Percentiles rank a stretch among this genome's conserved stretches.
phyloP scores from a whole-genome alignment of 2,329 filamentous ascomycete genomes.

The Exophiala lecanii-corni region DNA sequence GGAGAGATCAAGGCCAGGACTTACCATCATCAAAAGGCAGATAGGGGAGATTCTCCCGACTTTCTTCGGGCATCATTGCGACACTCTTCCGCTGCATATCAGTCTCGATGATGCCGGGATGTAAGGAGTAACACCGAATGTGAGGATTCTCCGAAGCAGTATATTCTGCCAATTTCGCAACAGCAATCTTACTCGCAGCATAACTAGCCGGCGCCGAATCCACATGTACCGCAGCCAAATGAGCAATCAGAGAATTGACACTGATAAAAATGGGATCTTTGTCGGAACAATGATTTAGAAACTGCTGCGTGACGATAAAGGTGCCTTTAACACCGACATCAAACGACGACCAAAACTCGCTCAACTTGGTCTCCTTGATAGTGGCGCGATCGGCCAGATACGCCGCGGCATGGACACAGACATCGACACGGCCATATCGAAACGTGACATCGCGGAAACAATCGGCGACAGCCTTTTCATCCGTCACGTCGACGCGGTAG shows the following conservation, averaged over 20 bases:
- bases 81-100: constrained; percentile 4
- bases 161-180: constrained; percentile 40
- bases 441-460: neutral
- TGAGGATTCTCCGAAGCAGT: constrained; percentile 38
- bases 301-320: neutral
- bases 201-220: constrained; percentile 29
- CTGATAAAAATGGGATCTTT: neutral
- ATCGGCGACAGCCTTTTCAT: neutral
- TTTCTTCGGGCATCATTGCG: neutral
- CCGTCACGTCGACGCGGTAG: neutral
- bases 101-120: constrained; percentile 35
- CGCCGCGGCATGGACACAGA: constrained; percentile 6
- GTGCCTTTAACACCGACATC: constrained; percentile 5
- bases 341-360: constrained; percentile 5
- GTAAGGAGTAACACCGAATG: constrained; percentile 38
- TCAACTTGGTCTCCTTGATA: neutral
- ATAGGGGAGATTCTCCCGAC: neutral
- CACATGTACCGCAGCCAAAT: constrained; percentile 2
- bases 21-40: neutral
- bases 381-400: constrained; percentile 5
- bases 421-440: neutral
- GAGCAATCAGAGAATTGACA: constrained; percentile 15
- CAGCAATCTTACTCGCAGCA: constrained; percentile 39
- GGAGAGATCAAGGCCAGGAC: too few relatives aligned
- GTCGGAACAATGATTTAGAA: neutral